phyloP scores from a whole-genome alignment of 495 filamentous ascomycete genomes.

The Staphylotrichum longicolle region DNA sequence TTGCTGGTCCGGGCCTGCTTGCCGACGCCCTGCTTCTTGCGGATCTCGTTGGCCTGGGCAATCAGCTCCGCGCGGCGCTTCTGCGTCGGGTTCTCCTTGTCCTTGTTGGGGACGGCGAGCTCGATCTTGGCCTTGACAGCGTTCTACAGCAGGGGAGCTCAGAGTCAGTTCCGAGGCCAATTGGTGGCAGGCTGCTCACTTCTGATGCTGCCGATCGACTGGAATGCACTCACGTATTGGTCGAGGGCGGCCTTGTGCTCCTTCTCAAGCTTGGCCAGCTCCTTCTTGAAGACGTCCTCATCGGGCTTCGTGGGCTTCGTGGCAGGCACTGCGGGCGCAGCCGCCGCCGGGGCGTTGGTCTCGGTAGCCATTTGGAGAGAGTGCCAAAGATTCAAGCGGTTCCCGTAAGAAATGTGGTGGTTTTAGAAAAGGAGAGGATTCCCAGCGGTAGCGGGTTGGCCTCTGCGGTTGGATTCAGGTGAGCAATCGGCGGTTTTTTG shows the following conservation, averaged over 20 bases:
- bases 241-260: constrained; percentile 70
- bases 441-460: no score
- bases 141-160: constrained; percentile 54
- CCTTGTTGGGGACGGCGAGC: constrained; percentile 61
- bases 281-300: constrained; percentile 65
- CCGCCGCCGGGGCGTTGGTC: constrained; percentile 39
- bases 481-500: neutral
- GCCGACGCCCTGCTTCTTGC: constrained; percentile 75
- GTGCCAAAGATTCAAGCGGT: neutral
- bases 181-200: neutral
- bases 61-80: constrained; percentile 82
- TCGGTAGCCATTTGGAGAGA: constrained; percentile 41
- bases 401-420: neutral
- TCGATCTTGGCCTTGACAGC: constrained; percentile 82
- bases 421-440: neutral
- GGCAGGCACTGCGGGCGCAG: constrained; percentile 48
- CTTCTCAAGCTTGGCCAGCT: constrained; percentile 75
- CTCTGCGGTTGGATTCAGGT: no score
- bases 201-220: neutral
- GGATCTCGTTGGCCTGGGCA: constrained; percentile 66
- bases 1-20: constrained; percentile 73
- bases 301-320: constrained; percentile 72
- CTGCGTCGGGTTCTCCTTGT: constrained; percentile 67
- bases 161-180: constrained; percentile 8
- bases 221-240: constrained; percentile 63